Evolutionary conservation across 495 filamentous ascomycete species (phyloP), one percentile per base, ranked within the genome.

Genomic region (Neurospora tetrasperma): DNA sequence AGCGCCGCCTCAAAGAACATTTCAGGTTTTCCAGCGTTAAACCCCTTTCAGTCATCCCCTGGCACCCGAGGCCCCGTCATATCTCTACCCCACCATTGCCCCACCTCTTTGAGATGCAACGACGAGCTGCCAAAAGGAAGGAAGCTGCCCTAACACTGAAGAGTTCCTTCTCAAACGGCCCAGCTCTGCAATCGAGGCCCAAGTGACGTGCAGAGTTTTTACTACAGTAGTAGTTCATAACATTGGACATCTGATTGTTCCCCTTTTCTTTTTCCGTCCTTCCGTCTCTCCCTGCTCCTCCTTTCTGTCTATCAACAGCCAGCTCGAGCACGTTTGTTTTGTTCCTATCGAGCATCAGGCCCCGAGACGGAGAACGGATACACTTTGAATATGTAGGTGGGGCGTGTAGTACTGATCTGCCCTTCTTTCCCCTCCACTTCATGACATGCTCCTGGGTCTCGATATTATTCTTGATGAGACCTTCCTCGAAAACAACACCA

Each of bases 131-230:
- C 27, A 31, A 31, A 31, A 31, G 27, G 27, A 31, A 31, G 27
- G 27, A 31, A 31, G 27, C 27, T 31, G 27, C 27, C 27, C 27
- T 41, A 48, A n/a, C 46, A 20, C 3, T 20, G 8, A 20, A n/a
- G 18, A 44, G 6, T 44, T 59, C 31, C 11, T 38, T 38, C 35
- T 0, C 35, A 68, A 41, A 54, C 35, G 35, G 35, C 35, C 35
- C 23, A 18, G 42, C 44, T 59, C 71, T 59, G 48, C 48, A 59
- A 59, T 59, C 11, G 48, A 14, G 48, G 48, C 20, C 20, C 20
- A 59, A 69, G 71, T 72, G 71, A 72, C 71, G 31, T 44, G 71
- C 69, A 69, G 40, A 72, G 39, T 69, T 72, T 72, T 68, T 18
- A 44, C 71, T 20, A 68, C 4, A 23, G 14, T 69, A 8, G 10